Evolutionary conservation across 1,284 basidiomycete species (phyloP), one percentile per base, ranked within the genome.

Genomic region (Apiotrichum montevideense): DNA sequence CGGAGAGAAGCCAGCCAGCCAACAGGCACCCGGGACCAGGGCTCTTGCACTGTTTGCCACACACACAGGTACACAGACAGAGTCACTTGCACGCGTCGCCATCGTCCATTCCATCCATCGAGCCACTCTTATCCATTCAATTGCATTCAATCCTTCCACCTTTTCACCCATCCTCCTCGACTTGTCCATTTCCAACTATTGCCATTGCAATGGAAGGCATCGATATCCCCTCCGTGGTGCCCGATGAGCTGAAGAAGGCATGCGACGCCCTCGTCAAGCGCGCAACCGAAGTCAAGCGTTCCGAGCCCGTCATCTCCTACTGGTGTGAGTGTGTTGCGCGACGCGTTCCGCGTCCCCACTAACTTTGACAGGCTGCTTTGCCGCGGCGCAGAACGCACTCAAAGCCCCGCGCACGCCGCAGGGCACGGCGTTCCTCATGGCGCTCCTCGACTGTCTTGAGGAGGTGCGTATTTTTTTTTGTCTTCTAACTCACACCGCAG

Each of bases 361-460:
- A 21, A 21, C 21, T 21, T 21, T 4, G n/a, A 3, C 73, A 93
- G 90, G 86, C 77, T 85, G 85, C 51, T 97, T 93, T 79, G 87
- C 91, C 74, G 94, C 91, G 46, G 88, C 90, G 0, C 89, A 96
- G 74, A 78, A 87, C 44, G 93, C 91, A 51, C 87, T 98, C 67
- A 80, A 81, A 37, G 57, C 74, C 72, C 84, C 78, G 83, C 80
- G 64, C 80, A 84, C 71, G 79, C 85, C 79, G 3, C 77, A 82
- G 35, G 85, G 86, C 3, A 86, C 88, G 45, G 79, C 80, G 41
- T 85, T 89, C 60, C 83, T 97, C 10, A 80, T 87, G 64, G 79
- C 81, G 35, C 81, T 97, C 8, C 84, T 98, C 55, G 85, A 84
- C 50, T 78, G 82, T 13, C 84, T 98, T 35, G 95, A 98, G 73